phyloP scores from a whole-genome alignment of 2,329 filamentous ascomycete species.

The Arachnomyces sp. region DNA sequence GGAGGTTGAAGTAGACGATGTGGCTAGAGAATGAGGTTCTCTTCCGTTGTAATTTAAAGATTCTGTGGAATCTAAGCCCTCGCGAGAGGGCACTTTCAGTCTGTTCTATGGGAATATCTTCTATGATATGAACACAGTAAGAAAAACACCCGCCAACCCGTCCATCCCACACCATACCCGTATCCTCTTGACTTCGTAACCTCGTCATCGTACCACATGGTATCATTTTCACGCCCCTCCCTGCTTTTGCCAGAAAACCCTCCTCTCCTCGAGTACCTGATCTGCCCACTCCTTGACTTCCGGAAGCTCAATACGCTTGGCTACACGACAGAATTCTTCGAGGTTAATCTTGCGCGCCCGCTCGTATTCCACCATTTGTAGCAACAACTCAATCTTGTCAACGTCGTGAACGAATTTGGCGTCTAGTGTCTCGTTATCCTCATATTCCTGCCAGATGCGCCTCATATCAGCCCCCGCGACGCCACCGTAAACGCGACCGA shows the following conservation, averaged over 20 bases:
- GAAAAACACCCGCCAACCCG: not conserved
- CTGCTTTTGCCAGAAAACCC: slow-evolving; percentile 57
- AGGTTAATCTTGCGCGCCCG: slow-evolving; percentile 62
- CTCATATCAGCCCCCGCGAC: slow-evolving; percentile 61
- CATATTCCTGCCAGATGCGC: slow-evolving; percentile 88
- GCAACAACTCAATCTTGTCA: slow-evolving; percentile 88
- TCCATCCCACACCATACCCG: not conserved
- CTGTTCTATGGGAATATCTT: too few relatives aligned
- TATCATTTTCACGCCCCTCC: slow-evolving; percentile 3
- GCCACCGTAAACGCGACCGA: slow-evolving; percentile 69
- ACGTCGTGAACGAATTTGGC: slow-evolving; percentile 90
- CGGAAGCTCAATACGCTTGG: slow-evolving; percentile 59
- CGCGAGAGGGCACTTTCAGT: too few relatives aligned
- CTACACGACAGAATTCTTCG: slow-evolving; percentile 77
- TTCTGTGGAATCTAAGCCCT: too few relatives aligned
- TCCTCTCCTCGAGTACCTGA: slow-evolving; percentile 66
- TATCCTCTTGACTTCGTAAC: not conserved
- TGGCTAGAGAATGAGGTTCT: slow-evolving; percentile 25
- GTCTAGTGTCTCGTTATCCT: slow-evolving; percentile 75
- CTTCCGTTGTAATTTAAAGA: too few relatives aligned
- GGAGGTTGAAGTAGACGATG: slow-evolving; percentile 31
- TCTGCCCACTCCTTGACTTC: slow-evolving; percentile 76
- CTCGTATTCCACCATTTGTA: slow-evolving; percentile 98
- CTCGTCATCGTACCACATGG: not conserved
- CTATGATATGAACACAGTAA: too few relatives aligned